These are phyloP conservation scores for Dendrothele bispora DNA, from an alignment of 768 basidiomycete genomes.

Conservation along the genomic window DNA sequence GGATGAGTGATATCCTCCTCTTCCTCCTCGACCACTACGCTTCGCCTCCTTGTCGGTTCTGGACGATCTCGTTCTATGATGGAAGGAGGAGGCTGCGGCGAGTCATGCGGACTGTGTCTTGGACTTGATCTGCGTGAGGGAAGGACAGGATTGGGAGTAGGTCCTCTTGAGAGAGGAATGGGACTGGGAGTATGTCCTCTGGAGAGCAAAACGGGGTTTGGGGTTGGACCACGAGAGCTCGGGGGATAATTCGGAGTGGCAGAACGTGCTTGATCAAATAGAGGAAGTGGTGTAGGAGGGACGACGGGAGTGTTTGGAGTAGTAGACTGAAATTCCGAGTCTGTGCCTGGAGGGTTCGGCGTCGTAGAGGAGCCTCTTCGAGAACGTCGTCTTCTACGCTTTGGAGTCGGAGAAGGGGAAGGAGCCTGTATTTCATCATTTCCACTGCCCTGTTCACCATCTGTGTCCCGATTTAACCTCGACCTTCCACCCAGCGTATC, in stretches of 20 bases:
- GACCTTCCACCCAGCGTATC: conserved; percentile 59
- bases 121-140: conserved; percentile 7
- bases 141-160: background rate
- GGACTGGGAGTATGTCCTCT: conserved; percentile 7
- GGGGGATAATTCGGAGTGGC: conserved; percentile 41
- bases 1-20: conserved; percentile 54
- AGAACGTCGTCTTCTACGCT: conserved; percentile 59
- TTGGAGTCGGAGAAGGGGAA: conserved; percentile 45
- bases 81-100: conserved; percentile 2
- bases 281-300: conserved; percentile 51
- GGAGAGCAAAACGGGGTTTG: conserved; percentile 23
- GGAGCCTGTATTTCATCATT: conserved; percentile 51
- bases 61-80: conserved; percentile 34
- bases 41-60: conserved; percentile 50
- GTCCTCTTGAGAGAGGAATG: conserved; percentile 7
- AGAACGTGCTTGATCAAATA: conserved; percentile 37
- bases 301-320: conserved; percentile 63
- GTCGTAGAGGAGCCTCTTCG: conserved; percentile 41
- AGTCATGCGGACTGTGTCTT: background rate
- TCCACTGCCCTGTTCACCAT: conserved; percentile 61
- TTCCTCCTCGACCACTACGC: conserved; percentile 70
- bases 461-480: conserved; percentile 49
- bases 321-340: conserved; percentile 47
- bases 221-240: conserved; percentile 30
- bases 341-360: conserved; percentile 47